Conservation (phyloP, 2,329 filamentous ascomycete genomes). For the Lecanicillium sp. region DNA sequence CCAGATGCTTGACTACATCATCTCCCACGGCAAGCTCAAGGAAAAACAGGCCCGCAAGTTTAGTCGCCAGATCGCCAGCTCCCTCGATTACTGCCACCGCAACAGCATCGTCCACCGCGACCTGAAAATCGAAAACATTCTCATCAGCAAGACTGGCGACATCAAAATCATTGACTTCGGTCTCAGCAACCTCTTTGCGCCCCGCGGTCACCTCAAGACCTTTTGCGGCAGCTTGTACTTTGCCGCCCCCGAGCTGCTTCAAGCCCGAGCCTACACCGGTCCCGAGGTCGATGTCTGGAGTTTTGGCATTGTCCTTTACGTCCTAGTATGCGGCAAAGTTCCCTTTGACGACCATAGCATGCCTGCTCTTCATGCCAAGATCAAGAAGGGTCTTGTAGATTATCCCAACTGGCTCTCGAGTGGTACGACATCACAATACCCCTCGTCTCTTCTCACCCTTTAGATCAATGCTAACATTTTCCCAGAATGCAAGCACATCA, state of each 20-base stretch:
- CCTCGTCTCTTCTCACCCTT: background rate
- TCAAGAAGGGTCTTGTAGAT: constrained; percentile 94
- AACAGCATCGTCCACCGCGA: constrained; percentile 98
- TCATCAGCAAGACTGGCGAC: constrained; percentile 97
- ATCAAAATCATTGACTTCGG: constrained; percentile 99
- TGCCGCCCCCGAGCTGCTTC: constrained; percentile 87
- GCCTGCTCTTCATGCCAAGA: constrained; percentile 96
- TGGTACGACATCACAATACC: constrained; percentile 53
- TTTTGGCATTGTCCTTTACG: constrained; percentile 96
- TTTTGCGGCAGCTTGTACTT: constrained; percentile 98
- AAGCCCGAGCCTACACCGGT: constrained; percentile 89
- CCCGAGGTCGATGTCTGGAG: constrained; percentile 98
- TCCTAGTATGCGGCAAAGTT: constrained; percentile 94
- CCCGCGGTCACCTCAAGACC: constrained; percentile 79
- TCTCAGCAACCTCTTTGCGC: constrained; percentile 90
- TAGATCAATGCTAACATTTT: constrained; percentile 29
- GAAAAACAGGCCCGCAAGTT: constrained; percentile 98
- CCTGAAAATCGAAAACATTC: constrained; percentile 97
- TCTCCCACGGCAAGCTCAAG: constrained; percentile 93
- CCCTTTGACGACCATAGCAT: constrained; percentile 99
- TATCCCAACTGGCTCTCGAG: constrained; percentile 89
- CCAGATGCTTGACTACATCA: constrained; percentile 99
- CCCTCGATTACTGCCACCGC: constrained; percentile 92
- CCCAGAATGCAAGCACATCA: constrained; percentile 84
- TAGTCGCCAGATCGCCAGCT: constrained; percentile 92